Conservation (phyloP, 2,329 filamentous ascomycete species). For the Pseudocercospora ulei region DNA sequence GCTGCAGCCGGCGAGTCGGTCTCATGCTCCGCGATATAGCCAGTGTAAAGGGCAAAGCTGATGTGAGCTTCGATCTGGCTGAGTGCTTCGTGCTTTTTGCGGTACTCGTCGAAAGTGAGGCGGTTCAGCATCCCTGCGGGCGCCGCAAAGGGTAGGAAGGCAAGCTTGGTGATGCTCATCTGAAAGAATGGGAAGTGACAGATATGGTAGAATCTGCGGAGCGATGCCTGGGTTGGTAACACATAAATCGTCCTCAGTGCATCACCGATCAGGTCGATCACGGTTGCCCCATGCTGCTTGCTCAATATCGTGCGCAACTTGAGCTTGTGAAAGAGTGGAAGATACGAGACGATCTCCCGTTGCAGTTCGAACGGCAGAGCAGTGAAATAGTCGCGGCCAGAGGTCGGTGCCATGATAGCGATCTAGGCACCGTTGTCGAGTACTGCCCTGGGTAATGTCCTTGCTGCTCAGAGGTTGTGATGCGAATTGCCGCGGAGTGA, state of each 20-base stretch:
- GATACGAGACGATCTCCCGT: not conserved
- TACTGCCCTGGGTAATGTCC: not conserved
- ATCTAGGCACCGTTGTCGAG: not conserved
- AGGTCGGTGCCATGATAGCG: not conserved
- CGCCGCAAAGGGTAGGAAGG: not conserved
- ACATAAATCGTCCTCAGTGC: not conserved
- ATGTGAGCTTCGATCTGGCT: not conserved
- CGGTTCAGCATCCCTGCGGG: not conserved
- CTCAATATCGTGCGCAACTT: not conserved
- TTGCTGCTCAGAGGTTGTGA: not conserved
- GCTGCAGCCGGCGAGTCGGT: not conserved
- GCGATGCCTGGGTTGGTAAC: not conserved
- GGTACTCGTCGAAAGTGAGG: not conserved
- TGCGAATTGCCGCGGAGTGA: no score
- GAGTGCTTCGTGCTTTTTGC: not conserved
- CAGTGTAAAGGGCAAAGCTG: not conserved
- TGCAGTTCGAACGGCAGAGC: not conserved
- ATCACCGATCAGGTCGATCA: not conserved
- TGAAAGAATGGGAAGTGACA: not conserved
- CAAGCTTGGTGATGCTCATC: not conserved
- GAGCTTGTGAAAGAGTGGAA: not conserved
- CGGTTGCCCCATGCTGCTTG: not conserved
- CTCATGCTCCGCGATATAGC: not conserved
- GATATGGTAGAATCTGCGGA: not conserved
- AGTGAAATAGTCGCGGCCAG: not conserved